These are phyloP conservation scores for Oenanthe javanica DNA, from an alignment of 140 eudicot species.

Conservation along the genomic window DNA sequence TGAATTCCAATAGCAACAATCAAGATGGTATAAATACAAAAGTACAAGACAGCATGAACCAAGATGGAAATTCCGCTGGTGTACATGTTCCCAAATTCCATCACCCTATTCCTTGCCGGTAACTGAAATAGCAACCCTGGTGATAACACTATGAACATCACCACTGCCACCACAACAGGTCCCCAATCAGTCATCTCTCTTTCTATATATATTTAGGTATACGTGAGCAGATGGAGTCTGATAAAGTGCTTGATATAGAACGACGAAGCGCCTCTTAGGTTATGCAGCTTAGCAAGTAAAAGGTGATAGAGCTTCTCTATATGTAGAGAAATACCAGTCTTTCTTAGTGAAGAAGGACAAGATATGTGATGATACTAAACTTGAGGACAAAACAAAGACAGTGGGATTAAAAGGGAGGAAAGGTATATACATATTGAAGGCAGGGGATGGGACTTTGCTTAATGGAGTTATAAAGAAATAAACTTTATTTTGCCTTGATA, in stretches of 20 bases:
- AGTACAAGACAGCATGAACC: slow-evolving; percentile 41
- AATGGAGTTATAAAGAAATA: slow-evolving; percentile 8
- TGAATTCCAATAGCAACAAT: slow-evolving; percentile 53
- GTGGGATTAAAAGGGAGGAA: slow-evolving; percentile 23
- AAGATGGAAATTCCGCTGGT: slow-evolving; percentile 44
- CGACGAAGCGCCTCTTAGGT: not conserved
- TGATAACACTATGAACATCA: slow-evolving; percentile 44
- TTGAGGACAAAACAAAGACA: slow-evolving; percentile 14
- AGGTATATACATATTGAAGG: slow-evolving; percentile 8
- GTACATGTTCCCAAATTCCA: slow-evolving; percentile 44
- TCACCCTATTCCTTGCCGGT: slow-evolving; percentile 39
- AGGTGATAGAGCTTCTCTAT: not conserved
- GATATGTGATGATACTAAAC: slow-evolving; percentile 22
- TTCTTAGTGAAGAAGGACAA: slow-evolving; percentile 31
- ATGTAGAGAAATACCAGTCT: not conserved
- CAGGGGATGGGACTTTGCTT: slow-evolving; percentile 16
- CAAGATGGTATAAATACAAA: slow-evolving; percentile 40
- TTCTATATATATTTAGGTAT: not conserved
- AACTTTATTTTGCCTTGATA: not conserved
- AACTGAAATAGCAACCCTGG: slow-evolving; percentile 59
- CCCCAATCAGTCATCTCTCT: slow-evolving; percentile 41
- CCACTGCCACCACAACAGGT: slow-evolving; percentile 46
- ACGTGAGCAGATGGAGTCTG: not conserved
- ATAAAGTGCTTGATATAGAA: not conserved
- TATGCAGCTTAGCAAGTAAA: not conserved